Base-by-base conservation (phyloP, 257 asterid genomes). In the Schizonepeta tenuifolia region DNA sequence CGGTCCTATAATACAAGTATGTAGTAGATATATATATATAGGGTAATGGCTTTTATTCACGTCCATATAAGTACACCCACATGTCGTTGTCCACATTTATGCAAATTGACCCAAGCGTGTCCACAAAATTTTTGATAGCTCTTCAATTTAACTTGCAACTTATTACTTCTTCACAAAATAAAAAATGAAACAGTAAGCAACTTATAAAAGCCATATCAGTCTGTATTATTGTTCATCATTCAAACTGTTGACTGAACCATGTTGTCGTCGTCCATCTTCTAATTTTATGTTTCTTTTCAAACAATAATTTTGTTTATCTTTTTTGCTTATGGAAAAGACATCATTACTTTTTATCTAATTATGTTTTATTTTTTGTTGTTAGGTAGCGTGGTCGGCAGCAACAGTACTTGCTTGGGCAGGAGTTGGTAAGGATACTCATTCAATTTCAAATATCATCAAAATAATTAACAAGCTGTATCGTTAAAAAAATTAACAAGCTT, bases 31-130 rank as follows among this genome's bases (percentile, higher is more conserved):
- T 15, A 59, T n/a, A n/a, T n/a, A n/a, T n/a, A n/a, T n/a, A n/a
- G n/a, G n/a, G n/a, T n/a, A n/a, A n/a, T 59, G 24, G 44, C 46
- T 15, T 59, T 36, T 61, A 61, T 36, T 61, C n/a, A 61, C 46
- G 49, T 61, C 49, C 67, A 33, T 61, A 33, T 61, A 35, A 28
- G 62, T 24, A 13, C 10, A 5, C 3, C 40, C 14, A 46, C 51
- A 38, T 8, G 2, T 38, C 11, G 11, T 38, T 38, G 12, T 38
- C 43, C 9, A 9, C 41, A 36, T 12, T 38, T 38, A 8, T 36
- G 35, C 28, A 17, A 5, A 20, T 50, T 18, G 50, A 38, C 51
- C 51, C 10, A 36, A 62, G 5, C 11, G n/a, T 38, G 41, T 6
- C 51, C 68, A 38, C 51, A 40, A 17, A 13, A 60, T 35, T 40